These are phyloP conservation scores for Akanthomyces uredinophilus DNA, from an alignment of 2,329 filamentous ascomycete genomes.

Conservation along the genomic window DNA sequence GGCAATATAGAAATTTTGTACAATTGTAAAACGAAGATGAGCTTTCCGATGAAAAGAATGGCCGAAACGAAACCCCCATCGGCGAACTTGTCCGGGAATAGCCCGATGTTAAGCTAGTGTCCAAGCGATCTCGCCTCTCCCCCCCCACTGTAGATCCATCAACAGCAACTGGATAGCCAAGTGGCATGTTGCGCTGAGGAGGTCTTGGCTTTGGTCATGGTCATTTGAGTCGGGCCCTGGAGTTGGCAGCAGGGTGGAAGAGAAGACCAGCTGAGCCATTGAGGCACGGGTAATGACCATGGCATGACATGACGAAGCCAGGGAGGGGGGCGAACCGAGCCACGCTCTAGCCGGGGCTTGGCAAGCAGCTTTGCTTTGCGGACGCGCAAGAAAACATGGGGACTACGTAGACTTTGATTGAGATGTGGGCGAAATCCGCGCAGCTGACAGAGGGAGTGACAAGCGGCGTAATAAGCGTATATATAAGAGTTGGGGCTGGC, in stretches of 20 bases:
- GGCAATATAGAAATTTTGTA: conserved; percentile 14
- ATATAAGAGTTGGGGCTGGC: neutral
- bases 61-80: neutral
- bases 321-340: neutral
- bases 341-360: neutral
- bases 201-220: neutral
- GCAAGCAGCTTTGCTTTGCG: neutral
- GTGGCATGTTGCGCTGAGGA: neutral
- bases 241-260: neutral
- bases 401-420: neutral
- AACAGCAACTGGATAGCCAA: neutral
- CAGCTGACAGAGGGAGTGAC: neutral
- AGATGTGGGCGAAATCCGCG: neutral
- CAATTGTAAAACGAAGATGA: conserved; percentile 7
- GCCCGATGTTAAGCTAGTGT: neutral
- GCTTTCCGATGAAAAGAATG: neutral
- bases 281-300: neutral
- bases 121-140: neutral
- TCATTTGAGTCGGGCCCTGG: neutral
- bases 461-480: neutral
- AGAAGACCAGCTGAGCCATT: neutral
- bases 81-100: neutral
- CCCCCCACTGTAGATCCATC: too few species aligned
- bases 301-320: neutral
- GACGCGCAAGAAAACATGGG: neutral